Conservation (phyloP, 306 rosid species). For the Lathyrus sativus region DNA sequence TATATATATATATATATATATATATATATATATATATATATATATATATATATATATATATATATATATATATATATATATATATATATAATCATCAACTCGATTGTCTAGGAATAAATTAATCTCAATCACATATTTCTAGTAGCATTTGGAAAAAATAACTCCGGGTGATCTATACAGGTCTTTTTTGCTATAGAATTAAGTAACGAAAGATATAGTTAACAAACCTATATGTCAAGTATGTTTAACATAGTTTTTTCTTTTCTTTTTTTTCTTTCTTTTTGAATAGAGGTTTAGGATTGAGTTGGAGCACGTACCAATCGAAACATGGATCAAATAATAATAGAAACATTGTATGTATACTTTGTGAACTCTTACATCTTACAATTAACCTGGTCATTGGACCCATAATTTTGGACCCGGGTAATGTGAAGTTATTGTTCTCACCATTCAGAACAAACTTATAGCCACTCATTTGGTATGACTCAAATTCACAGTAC, state of each 20-base stretch:
- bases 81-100: too few relatives aligned
- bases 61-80: too few relatives aligned
- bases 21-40: too few relatives aligned
- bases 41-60: too few relatives aligned
- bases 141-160: too few relatives aligned
- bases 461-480: not conserved
- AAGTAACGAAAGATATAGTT: slow-evolving; percentile 34
- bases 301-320: not conserved
- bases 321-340: not conserved
- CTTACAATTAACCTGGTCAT: not conserved
- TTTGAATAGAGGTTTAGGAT: too few relatives aligned
- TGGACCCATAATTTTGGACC: not conserved
- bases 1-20: too few relatives aligned
- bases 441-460: not conserved
- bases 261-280: too few relatives aligned
- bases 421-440: not conserved
- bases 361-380: not conserved
- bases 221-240: slow-evolving; percentile 11
- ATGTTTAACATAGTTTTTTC: not conserved
- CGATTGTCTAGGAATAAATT: too few relatives aligned
- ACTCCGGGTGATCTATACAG: not conserved
- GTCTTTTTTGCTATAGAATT: not conserved
- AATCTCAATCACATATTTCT: too few relatives aligned
- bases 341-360: not conserved
- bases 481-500: not conserved